Base-by-base conservation (phyloP, 2,329 filamentous ascomycete species). In the Fusarium agapanthi region DNA sequence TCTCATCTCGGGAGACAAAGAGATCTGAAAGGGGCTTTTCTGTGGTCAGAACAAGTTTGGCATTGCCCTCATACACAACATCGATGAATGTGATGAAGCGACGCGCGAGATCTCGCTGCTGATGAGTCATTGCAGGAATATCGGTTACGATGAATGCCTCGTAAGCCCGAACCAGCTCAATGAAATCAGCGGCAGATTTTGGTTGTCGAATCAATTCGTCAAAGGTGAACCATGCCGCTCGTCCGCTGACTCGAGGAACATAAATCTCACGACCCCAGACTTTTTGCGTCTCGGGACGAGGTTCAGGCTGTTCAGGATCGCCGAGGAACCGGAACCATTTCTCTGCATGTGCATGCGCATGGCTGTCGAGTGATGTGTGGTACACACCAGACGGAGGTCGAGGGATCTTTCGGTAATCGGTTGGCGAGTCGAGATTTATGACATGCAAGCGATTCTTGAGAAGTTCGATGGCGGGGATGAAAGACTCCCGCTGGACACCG, bases 31-130 rank as follows among this genome's bases (percentile, higher is more conserved):
- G 86, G 0, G 95, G 94, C 54, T 95, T 93, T 44, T 91, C 94
- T 7, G 93, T 95, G 0, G 96, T 99, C 62, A 99, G 88, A 22
- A 98, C 95, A 13, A 99, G 88, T 83, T 98, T 98, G n/a, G 95
- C 95, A 81, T 95, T 89, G 34, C 88, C 87, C 82, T 99, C 96
- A 79, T 99, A 99, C 9, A 98, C 92, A 11, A 96, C 95, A 80
- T 99, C 96, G 73, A 99, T 94, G 76, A 99, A 98, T 0, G 95
- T 99, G 80, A 99, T 99, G 82, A 99, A 98, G 10, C 96, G 88
- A 18, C 96, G 87, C 0, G 96, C 96, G 43, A 97, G 87, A 83
- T 99, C 96, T 26, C 96, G 90, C 78, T 95, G 90, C 61, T 90
- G 90, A 73, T 94, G 89, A 44, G 92, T 96, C 96, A 99, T 98